These are phyloP conservation scores for Pseudomassariella vexata DNA, from an alignment of 2,329 filamentous ascomycete species.

Conservation along the genomic window DNA sequence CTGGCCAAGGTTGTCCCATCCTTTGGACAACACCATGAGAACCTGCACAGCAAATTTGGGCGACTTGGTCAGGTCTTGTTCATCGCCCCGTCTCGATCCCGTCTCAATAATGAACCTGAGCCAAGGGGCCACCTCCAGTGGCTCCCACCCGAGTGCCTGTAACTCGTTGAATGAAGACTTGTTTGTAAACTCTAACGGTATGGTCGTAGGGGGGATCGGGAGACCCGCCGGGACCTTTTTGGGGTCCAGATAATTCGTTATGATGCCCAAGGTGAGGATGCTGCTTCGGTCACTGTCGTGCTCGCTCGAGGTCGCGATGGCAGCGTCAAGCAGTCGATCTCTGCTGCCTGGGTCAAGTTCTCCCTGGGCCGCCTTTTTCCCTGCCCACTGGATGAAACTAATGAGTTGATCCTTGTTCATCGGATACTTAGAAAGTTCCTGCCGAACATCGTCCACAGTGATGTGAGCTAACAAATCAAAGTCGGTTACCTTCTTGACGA, in stretches of 20 bases:
- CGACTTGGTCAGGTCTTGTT: constrained; percentile 66
- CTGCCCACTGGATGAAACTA: constrained; percentile 81
- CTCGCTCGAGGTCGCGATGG: constrained; percentile 64
- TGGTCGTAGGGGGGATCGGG: constrained; percentile 73
- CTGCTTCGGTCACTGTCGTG: constrained; percentile 54
- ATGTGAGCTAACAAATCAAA: constrained; percentile 85
- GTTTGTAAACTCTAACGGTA: constrained; percentile 80
- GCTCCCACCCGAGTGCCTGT: constrained; percentile 77
- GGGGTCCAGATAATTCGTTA: constrained; percentile 70
- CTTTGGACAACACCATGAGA: constrained; percentile 75
- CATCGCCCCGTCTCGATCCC: constrained; percentile 49
- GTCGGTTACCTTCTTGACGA: constrained; percentile 74
- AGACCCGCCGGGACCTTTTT: constrained; percentile 74
- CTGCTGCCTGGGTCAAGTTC: constrained; percentile 67
- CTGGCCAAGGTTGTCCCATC: constrained; percentile 75
- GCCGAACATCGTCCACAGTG: constrained; percentile 77
- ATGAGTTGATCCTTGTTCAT: constrained; percentile 71
- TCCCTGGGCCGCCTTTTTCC: constrained; percentile 62
- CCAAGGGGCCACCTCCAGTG: constrained; percentile 83
- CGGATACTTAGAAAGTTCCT: constrained; percentile 77
- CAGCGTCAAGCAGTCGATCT: constrained; percentile 69
- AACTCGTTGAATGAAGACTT: constrained; percentile 62
- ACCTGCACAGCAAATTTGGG: constrained; percentile 72
- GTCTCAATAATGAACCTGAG: constrained; percentile 72
- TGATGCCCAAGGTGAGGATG: constrained; percentile 71